Conservation (phyloP, 345 rosid genomes). For the Carallia pectinifolia region DNA sequence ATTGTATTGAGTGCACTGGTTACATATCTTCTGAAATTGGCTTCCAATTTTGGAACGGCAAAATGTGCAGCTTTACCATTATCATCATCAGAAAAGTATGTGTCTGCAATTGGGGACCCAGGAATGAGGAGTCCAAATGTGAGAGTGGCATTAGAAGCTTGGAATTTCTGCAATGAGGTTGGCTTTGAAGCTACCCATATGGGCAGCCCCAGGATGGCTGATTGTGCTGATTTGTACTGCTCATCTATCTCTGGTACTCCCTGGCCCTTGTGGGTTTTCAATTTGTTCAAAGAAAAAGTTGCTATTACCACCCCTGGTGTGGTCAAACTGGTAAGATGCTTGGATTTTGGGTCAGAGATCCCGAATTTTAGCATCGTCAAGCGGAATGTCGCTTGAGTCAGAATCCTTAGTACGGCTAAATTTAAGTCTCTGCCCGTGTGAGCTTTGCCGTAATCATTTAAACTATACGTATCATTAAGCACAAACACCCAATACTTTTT, state of each 20-base stretch:
- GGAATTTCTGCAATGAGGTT: constrained; percentile 35
- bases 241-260: neutral
- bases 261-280: too few species aligned
- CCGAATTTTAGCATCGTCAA: too few species aligned
- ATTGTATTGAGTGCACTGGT: neutral
- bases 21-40: neutral
- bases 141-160: constrained; percentile 30
- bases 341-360: too few species aligned
- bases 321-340: too few species aligned
- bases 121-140: constrained; percentile 26
- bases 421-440: too few species aligned
- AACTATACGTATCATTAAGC: too few species aligned
- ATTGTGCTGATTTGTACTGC: constrained; percentile 42
- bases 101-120: constrained; percentile 27
- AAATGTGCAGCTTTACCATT: neutral
- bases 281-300: too few species aligned
- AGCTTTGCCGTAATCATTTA: too few species aligned
- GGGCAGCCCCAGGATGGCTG: constrained; percentile 31
- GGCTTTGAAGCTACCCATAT: constrained; percentile 25
- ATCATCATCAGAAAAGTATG: neutral
- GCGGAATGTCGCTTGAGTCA: too few species aligned
- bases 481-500: too few species aligned
- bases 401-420: too few species aligned
- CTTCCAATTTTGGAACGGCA: neutral
- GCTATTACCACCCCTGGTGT: too few species aligned